Base-by-base conservation (phyloP, 2,329 filamentous ascomycete species). In the Dothideomycetidae sp. region DNA sequence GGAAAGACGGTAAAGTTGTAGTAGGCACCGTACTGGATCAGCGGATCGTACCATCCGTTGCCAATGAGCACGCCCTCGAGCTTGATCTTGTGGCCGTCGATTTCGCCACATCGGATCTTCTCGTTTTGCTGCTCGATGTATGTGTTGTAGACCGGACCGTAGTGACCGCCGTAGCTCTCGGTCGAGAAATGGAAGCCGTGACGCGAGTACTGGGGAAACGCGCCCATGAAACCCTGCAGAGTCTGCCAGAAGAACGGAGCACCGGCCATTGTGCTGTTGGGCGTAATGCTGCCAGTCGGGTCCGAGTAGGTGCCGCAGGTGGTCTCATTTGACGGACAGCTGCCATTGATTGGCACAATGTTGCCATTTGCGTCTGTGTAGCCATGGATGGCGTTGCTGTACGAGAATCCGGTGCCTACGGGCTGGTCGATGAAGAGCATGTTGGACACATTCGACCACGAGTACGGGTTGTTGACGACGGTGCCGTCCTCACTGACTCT, bases 361-460 rank as follows among this genome's bases (percentile, higher is more conserved):
- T 84, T 10, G 61, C 21, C 81, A 0, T 46, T 26, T 7, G 48
- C 31, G 30, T 61, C 53, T n/a, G 41, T 47, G 42, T 63, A 65
- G 2, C 46, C 61, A 15, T 61, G 57, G 5, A 64, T 53, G 0
- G 62, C 57, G 10, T 57, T 51, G 48, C 83, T 86, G 72, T 98
- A 98, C 10, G 90, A 98, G 69, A 85, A 98, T 49, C 90, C 90
- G 44, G 93, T 86, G 53, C 96, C 96, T 66, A 98, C 86, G 44
- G 90, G 90, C 66, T 98, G 90, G 62, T 98, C 90, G 46, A 98
- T 77, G 81, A 98, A 98, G 64, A 98, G 96, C 56, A 98, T 86
- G 46, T 75, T 75, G 21, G 67, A 68, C 30, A 59, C 63, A 41
- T 64, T 63, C 51, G 80, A 74, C 70, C 73, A 78, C 1, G 71